Evolutionary conservation across 352 stramenopile genomes (phyloP).

Genomic region (Phytopythium sindhum): DNA sequence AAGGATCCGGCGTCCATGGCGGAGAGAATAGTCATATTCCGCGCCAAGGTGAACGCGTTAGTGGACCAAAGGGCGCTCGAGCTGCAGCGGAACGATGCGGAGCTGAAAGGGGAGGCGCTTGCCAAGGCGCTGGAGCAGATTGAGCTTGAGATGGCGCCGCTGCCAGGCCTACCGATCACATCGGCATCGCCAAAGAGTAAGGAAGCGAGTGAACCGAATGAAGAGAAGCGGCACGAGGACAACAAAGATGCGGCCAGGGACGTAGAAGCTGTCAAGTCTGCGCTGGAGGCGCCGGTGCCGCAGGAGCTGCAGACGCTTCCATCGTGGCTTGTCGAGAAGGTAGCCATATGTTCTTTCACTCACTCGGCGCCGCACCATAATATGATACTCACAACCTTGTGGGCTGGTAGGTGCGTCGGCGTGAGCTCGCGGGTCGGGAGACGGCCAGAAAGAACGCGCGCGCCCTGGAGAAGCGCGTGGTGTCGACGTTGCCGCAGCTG

Average conservation of each 20-base stretch:
- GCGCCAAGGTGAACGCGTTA: conserved; percentile 27
- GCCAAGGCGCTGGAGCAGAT: conserved; percentile 30
- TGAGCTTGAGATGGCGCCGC: conserved; percentile 28
- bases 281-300: conserved; percentile 58
- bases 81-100: conserved; percentile 26
- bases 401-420: conserved; percentile 36
- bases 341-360: too few relatives aligned
- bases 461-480: conserved; percentile 35
- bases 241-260: conserved; percentile 5
- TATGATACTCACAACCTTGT: neutral
- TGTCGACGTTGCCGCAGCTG: conserved; percentile 65
- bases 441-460: conserved; percentile 40
- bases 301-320: conserved; percentile 64
- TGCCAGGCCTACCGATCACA: conserved; percentile 24
- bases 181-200: conserved; percentile 1
- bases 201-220: conserved; percentile 7
- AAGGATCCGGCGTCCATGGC: conserved; percentile 34
- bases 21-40: conserved; percentile 47
- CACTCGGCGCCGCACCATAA: too few relatives aligned
- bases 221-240: conserved; percentile 25
- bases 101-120: conserved; percentile 31
- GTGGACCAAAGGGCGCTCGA: conserved; percentile 17
- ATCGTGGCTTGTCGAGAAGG: conserved; percentile 74
- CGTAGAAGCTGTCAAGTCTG: conserved; percentile 7
- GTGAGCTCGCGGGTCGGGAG: conserved; percentile 44